Base-by-base conservation (phyloP, 2,329 filamentous ascomycete genomes). In the Fusarium sp. region DNA sequence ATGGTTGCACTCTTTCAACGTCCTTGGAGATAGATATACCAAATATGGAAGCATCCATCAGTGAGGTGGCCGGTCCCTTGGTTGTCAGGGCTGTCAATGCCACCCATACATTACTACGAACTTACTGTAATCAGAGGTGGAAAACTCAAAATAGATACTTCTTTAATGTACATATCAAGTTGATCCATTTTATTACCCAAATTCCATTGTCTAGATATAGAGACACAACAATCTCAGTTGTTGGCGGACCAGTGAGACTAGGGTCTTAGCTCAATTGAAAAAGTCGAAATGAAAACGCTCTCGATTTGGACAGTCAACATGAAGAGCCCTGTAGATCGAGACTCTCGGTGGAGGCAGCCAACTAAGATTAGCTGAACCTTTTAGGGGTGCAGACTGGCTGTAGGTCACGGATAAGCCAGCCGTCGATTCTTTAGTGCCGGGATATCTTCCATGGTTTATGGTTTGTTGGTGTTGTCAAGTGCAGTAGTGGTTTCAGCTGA, bases 401-500 rank as follows among this genome's bases (percentile, higher is more conserved):
- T 21, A 50, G 35, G 31, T 44, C 31, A 29, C 20, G 21, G 20
- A 29, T 28, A 52, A 58, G 46, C 53, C 38, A 65, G 43, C 42
- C 52, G 66, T 35, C 66, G n/a, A 28, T 41, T n/a, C 31, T 43
- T n/a, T 50, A 28, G 23, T 54, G 35, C 37, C 39, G 10, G 28
- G 63, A 29, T 56, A 52, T 56, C 38, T 47, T 50, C 35, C 55
- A 50, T 49, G 37, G 44, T 47, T 50, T 26, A 46, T 55, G 28
- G 42, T 61, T 58, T 11, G 43, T 59, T 50, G 48, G 60, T 63
- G 42, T 52, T 62, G 55, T 24, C 38, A 47, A 42, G 46, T 57
- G 66, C 61, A 67, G 66, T 69, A 70, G 66, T 44, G 38, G 56
- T 69, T 69, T 69, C 62, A 69, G 66, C 56, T 70, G 42, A 53